Conservation (phyloP, 305 asterid genomes). For the Fraxinus nigra region DNA sequence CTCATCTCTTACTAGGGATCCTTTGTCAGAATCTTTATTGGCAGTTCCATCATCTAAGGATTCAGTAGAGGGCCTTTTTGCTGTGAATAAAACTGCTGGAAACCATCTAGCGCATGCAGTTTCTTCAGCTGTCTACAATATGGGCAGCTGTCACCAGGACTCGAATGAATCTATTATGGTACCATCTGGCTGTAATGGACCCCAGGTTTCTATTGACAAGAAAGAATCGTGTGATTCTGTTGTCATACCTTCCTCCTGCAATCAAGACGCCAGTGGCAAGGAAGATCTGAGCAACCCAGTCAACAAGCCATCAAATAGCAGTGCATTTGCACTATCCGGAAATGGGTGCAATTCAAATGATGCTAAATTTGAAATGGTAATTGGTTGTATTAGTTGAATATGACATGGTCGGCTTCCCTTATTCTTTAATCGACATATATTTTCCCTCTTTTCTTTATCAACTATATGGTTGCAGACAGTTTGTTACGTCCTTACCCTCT, state of each 20-base stretch:
- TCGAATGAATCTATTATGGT: conserved; percentile 25
- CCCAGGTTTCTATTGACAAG: conserved; percentile 22
- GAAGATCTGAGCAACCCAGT: conserved; percentile 25
- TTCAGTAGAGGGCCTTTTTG: conserved; percentile 24
- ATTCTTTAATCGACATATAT: neutral
- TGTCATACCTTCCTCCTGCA: conserved; percentile 23
- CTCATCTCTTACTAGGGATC: conserved; percentile 29
- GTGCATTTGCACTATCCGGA: conserved; percentile 10
- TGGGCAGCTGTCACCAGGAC: conserved; percentile 23
- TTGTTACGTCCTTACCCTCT: neutral
- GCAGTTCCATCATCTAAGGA: conserved; percentile 32
- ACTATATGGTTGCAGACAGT: neutral
- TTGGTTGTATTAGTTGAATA: conserved; percentile 2
- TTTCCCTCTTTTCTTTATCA: neutral
- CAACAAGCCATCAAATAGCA: conserved; percentile 25
- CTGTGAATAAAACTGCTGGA: conserved; percentile 19
- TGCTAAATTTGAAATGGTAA: conserved; percentile 42
- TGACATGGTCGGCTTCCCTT: neutral
- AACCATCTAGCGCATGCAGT: conserved; percentile 22
- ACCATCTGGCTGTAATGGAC: conserved; percentile 18
- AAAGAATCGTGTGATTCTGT: conserved; percentile 32
- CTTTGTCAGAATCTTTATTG: conserved; percentile 19
- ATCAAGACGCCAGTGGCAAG: conserved; percentile 11
- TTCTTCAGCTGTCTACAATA: conserved; percentile 20
- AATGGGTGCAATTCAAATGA: conserved; percentile 25